Evolutionary conservation across 768 basidiomycete species (phyloP), one percentile per base, ranked within the genome.

Genomic region (Russula vinacea): DNA sequence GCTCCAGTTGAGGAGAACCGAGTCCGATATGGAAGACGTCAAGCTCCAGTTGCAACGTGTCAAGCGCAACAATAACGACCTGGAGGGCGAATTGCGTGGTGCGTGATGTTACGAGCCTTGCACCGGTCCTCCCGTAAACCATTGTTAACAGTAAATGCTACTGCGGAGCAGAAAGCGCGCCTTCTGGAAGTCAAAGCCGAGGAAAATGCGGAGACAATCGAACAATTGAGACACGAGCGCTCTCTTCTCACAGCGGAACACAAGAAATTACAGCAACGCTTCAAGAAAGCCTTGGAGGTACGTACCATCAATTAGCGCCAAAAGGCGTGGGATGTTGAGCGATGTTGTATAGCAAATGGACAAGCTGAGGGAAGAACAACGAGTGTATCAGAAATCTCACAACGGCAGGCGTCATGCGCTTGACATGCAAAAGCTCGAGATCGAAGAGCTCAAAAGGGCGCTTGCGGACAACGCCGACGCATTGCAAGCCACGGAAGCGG

Each of bases 21-120:
- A 92, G 77, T 80, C 83, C 47, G 90, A 91, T 70, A 90, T 93
- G 83, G 84, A 88, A 29, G 88, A 87, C 56, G 83, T 93, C 49
- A 86, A 84, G 67, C 74, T 80, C 14, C 86, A 93, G 39, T 73
- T 92, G 8, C 83, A 86, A 50, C 80, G 79, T 60, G 77, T 84
- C 73, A 93, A 90, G 74, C 83, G 84, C 62, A 87, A 90, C 69
- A 92, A 88, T 67, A 80, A 84, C 29, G 83, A 84, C 22, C 78
- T 94, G 32, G 90, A 92, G 73, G 79, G 77, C 54, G 90, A 93
- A 63, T 79, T 92, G 50, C 81, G 88, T 76, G 80, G 90, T 89
- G 71, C 32, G 81, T 70, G 22, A 33, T n/a, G 32, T 3, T 40
- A 19, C 40, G 22, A 58, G 19, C 8, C 62, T 58, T n/a, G 52